Base-by-base conservation (phyloP, 495 filamentous ascomycete species). In the Chlorociboria aeruginascens region DNA sequence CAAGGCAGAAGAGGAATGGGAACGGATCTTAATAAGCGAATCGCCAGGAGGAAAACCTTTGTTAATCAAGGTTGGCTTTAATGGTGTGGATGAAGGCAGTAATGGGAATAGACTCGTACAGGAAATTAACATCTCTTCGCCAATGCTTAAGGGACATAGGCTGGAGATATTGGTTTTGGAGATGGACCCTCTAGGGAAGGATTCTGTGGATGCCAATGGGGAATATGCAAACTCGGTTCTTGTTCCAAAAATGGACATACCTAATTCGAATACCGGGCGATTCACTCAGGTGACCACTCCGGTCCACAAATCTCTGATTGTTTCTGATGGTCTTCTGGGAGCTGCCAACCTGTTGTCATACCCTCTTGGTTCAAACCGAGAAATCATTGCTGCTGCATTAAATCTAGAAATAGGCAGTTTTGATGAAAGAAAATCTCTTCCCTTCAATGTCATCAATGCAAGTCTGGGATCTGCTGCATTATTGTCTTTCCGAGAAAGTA, bases 301-400 rank as follows among this genome's bases (percentile, higher is more conserved):
- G 0, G 86, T 95, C 12, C 92, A 98, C 55, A 83, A 82, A 61
- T 77, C 82, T 8, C 62, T 97, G 20, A 52, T 96, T 11, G 78
- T 93, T 31, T 80, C 78, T 3, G 72, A 82, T 36, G 89, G 86
- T 0, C 53, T 76, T 13, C 20, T 57, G 8, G 74, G 72, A 12
- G 70, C 69, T 3, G 61, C 64, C 14, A 54, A 58, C 11, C 48
- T 74, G 32, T 45, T 69, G 30, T 48, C 61, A 12, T 59, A 67
- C 42, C 62, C 72, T 7, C 42, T 61, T 3, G 39, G 62, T 13
- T 55, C 64, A 40, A 60, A 62, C 49, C 30, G 49, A n/a, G 55
- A 61, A 10, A 59, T 64, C n/a, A 54, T 71, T 29, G 49, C 53
- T 7, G 58, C 62, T 3, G 68, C 67, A 11, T 66, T 71, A 6